phyloP scores from a whole-genome alignment of 2,329 filamentous ascomycete species.

The Trichoderma arundinaceum region DNA sequence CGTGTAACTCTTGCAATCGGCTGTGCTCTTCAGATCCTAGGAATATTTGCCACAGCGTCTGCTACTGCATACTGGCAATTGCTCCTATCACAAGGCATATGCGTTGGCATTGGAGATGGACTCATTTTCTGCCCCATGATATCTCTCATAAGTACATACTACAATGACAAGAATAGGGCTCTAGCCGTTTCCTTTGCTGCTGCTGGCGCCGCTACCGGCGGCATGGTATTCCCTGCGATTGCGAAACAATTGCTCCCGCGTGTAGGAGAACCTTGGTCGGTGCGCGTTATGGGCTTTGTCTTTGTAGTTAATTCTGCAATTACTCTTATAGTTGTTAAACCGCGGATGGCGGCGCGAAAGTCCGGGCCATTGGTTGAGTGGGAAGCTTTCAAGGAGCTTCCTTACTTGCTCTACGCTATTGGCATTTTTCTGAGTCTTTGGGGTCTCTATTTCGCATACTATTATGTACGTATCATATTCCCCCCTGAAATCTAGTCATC shows the following conservation, averaged over 20 bases:
- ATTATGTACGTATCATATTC: too few species aligned
- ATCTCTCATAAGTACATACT: constrained; percentile 71
- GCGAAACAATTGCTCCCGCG: constrained; percentile 39
- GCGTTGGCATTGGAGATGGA: constrained; percentile 63
- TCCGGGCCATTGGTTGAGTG: too few species aligned
- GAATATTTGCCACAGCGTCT: constrained; percentile 48
- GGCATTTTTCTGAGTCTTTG: too few species aligned
- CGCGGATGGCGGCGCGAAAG: too few species aligned
- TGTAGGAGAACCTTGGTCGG: constrained; percentile 42
- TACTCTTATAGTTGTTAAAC: too few species aligned
- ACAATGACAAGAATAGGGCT: constrained; percentile 56
- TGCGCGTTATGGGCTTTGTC: neutral
- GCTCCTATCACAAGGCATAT: constrained; percentile 62
- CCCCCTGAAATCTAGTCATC: too few species aligned
- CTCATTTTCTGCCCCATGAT: constrained; percentile 68
- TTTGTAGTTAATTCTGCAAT: too few species aligned
- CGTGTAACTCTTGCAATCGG: constrained; percentile 51
- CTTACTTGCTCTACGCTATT: too few species aligned
- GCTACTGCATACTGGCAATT: constrained; percentile 61
- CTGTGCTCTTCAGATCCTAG: constrained; percentile 50
- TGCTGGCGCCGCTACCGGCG: constrained; percentile 64
- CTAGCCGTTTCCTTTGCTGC: constrained; percentile 67
- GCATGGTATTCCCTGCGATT: constrained; percentile 59
- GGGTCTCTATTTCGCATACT: too few species aligned
- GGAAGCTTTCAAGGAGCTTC: too few species aligned